A percentile compares a stretch with the other conserved stretches of the same genome.
These are phyloP conservation scores for Avena insularis DNA, from an alignment of 176 grass and related monocot genomes.

Conservation along the genomic window DNA sequence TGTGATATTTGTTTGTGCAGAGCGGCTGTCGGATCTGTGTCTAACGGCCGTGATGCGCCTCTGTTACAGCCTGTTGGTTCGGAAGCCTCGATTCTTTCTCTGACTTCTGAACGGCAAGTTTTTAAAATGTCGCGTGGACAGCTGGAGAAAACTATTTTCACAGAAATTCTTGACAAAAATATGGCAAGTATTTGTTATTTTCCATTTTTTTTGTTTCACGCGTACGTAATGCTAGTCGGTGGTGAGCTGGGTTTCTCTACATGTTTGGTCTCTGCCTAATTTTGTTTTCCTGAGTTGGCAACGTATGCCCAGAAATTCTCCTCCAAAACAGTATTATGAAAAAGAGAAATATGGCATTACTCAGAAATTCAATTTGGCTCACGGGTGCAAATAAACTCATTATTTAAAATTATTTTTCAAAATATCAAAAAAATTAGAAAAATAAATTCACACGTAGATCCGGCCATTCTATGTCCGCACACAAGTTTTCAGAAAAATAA, in stretches of 20 bases:
- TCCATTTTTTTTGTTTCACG: constrained; percentile 15
- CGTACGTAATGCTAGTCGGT: not conserved
- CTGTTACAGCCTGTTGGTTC: not conserved
- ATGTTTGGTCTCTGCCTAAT: not conserved
- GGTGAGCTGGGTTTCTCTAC: not conserved
- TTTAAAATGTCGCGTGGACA: not conserved
- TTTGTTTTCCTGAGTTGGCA: constrained; percentile 1
- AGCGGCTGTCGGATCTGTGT: constrained; percentile 31
- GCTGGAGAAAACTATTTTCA: not conserved
- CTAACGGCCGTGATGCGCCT: not conserved
- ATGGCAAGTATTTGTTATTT: not conserved
- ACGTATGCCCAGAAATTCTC: not conserved
- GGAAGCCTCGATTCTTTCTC: constrained; percentile 13
- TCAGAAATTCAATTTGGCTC: too few species aligned
- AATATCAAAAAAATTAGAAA: too few species aligned
- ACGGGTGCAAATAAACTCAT: too few species aligned
- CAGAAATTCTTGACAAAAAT: not conserved
- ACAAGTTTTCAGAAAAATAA: too few species aligned
- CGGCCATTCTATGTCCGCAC: too few species aligned
- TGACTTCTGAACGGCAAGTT: constrained; percentile 6
- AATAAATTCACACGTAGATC: too few species aligned
- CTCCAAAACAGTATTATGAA: too few species aligned
- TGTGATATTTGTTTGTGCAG: not conserved
- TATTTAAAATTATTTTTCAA: too few species aligned
- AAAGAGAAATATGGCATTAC: too few species aligned